Evolutionary conservation across 208 protist genomes (phyloP), one percentile per base, ranked within the genome.

Genomic region (Strigomonas galati): DNA sequence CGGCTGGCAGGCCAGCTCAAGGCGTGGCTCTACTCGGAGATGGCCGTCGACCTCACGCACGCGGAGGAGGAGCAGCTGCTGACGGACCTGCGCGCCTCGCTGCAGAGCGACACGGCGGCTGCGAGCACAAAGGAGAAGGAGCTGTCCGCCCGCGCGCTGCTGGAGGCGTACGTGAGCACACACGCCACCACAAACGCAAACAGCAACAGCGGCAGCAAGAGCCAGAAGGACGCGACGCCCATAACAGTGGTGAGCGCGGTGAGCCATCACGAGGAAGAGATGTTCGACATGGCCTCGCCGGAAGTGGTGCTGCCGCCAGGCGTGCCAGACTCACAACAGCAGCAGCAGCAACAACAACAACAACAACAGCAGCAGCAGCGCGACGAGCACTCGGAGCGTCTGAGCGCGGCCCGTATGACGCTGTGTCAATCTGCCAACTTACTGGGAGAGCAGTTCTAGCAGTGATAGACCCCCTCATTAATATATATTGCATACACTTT

Each of bases 21-120:
- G 44, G 61, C 60, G 14, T 88, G 75, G 82, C 58, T 82, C 4
- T 84, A 84, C 69, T 28, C 71, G 44, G 71, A 83, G 49, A 83
- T 83, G 69, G 68, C 72, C 1, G 61, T 56, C 9, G 78, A 83
- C 63, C 59, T 66, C 23, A 19, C 53, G 52, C 14, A 48, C 30
- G 62, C 37, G 30, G 68, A 76, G 67, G 72, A 84, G 55, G 62
- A 77, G 21, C 35, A 27, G 61, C n/a, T 80, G 35, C 53, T 74
- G 6, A 10, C 60, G 5, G 44, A 61, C 27, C 44, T 80, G 32
- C 63, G 60, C 1, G 19, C 52, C 4, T 84, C 78, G 15, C 31
- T 84, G 44, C 58, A 67, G 28, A 9, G 48, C 12, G 71, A 72
- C 24, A 43, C 48, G 3, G 65, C 23, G 7, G 52, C 52, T 5